Conservation (phyloP, 352 stramenopile genomes). For the Thalassiosira delicatula region DNA sequence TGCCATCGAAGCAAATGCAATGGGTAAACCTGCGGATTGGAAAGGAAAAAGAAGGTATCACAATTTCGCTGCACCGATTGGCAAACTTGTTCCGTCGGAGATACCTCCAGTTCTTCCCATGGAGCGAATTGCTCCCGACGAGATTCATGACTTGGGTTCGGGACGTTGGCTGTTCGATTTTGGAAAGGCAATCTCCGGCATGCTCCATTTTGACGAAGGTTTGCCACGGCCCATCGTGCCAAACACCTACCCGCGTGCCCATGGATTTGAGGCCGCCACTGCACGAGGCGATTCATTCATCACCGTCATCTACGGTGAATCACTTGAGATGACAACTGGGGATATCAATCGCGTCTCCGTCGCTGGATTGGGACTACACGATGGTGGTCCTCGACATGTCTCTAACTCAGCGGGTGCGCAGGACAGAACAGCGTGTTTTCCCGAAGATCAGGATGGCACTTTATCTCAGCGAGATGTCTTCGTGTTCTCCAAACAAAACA, state of each 20-base stretch:
- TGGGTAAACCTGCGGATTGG: no score
- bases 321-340: constrained; percentile 52
- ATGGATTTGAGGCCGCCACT: constrained; percentile 38
- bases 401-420: constrained; percentile 22
- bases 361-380: constrained; percentile 53
- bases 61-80: constrained; percentile 42
- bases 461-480: constrained; percentile 46
- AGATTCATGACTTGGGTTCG: constrained; percentile 53
- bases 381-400: constrained; percentile 44
- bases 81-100: constrained; percentile 45
- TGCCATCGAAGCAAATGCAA: constrained; percentile 31
- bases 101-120: constrained; percentile 52
- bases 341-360: constrained; percentile 52
- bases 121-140: constrained; percentile 48
- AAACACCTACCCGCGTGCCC: constrained; percentile 38
- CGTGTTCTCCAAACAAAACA: constrained; percentile 13
- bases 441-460: constrained; percentile 38
- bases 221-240: constrained; percentile 48
- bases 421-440: constrained; percentile 25
- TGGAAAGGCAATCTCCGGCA: constrained; percentile 54
- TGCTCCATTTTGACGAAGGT: constrained; percentile 60
- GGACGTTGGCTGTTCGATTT: constrained; percentile 64
- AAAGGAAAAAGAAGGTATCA: constrained; percentile 6
- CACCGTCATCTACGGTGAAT: constrained; percentile 58
- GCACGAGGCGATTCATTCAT: constrained; percentile 31